A percentile compares a stretch with the other conserved stretches of the same genome.
These are phyloP conservation scores for Pyricularia pennisetigena DNA, from an alignment of 2,329 filamentous ascomycete species.

Conservation along the genomic window DNA sequence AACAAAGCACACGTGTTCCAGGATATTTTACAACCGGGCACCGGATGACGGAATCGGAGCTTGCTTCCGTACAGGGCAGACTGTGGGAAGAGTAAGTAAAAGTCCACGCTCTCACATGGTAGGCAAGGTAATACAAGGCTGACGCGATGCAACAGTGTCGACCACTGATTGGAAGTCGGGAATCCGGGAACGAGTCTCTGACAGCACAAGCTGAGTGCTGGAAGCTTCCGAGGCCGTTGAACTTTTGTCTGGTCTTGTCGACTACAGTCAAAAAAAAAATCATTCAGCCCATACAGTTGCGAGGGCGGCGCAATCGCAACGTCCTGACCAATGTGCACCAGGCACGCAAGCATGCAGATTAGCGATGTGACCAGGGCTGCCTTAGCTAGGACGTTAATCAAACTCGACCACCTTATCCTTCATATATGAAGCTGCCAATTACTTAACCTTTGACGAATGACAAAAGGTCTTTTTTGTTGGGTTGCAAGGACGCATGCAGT, in stretches of 20 bases:
- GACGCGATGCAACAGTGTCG: slow-evolving; percentile 16
- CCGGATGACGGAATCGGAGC: slow-evolving; percentile 77
- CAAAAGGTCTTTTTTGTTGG: neutral
- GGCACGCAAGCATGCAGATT: neutral
- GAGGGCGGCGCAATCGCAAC: neutral
- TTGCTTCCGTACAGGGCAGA: slow-evolving; percentile 76
- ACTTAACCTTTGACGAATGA: neutral
- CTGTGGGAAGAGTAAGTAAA: slow-evolving; percentile 73
- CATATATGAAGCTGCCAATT: neutral
- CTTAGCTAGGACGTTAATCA: neutral
- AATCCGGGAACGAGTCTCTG: neutral
- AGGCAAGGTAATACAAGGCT: slow-evolving; percentile 14
- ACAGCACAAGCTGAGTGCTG: neutral
- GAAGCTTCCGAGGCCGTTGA: neutral
- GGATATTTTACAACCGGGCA: slow-evolving; percentile 80
- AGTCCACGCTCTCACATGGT: slow-evolving; percentile 5
- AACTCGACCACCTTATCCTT: neutral
- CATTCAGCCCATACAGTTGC: neutral
- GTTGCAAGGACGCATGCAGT: neutral
- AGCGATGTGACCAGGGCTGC: neutral
- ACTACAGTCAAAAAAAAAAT: neutral
- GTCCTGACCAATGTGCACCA: neutral
- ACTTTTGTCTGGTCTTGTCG: neutral
- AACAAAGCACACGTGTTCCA: slow-evolving; percentile 15
- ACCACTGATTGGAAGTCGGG: slow-evolving; percentile 13